phyloP scores from a whole-genome alignment of 768 basidiomycete genomes.

The Sporobolomyces phaffii region DNA sequence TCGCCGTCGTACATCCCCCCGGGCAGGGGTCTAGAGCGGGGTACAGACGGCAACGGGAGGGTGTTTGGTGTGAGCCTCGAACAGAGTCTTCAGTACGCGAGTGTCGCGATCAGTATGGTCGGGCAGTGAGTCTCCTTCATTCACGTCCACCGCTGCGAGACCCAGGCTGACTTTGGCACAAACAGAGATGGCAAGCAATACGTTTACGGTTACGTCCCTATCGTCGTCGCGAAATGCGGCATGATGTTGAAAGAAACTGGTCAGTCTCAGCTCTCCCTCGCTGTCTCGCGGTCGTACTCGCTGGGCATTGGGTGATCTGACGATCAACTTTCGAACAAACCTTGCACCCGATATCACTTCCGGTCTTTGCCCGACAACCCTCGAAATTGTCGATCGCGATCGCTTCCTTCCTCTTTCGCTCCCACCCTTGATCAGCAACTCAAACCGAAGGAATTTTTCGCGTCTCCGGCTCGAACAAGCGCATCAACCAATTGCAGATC shows the following conservation, averaged over 20 bases:
- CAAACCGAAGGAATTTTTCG: constrained; percentile 91
- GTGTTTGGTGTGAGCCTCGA: constrained; percentile 82
- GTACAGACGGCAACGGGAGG: constrained; percentile 20
- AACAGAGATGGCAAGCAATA: constrained; percentile 63
- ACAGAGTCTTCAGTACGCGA: constrained; percentile 77
- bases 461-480: constrained; percentile 86
- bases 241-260: constrained; percentile 91
- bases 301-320: too few relatives aligned
- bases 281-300: constrained; percentile 5
- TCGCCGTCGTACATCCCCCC: constrained; percentile 19
- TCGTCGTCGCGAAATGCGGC: constrained; percentile 96
- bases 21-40: constrained; percentile 13
- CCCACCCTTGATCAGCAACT: constrained; percentile 58
- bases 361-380: background rate
- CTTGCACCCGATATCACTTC: constrained; percentile 33
- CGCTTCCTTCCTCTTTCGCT: background rate
- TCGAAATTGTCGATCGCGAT: background rate
- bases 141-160: background rate
- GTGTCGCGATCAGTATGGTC: constrained; percentile 87
- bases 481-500: constrained; percentile 91
- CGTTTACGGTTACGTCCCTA: constrained; percentile 90
- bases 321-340: too few relatives aligned
- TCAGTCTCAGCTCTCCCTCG: constrained; percentile 44
- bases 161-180: background rate
- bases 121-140: constrained; percentile 51